Evolutionary conservation across 371 early-diverging fungal genomes (phyloP), one percentile per base, ranked within the genome.

Genomic region (Zychaea mexicana): DNA sequence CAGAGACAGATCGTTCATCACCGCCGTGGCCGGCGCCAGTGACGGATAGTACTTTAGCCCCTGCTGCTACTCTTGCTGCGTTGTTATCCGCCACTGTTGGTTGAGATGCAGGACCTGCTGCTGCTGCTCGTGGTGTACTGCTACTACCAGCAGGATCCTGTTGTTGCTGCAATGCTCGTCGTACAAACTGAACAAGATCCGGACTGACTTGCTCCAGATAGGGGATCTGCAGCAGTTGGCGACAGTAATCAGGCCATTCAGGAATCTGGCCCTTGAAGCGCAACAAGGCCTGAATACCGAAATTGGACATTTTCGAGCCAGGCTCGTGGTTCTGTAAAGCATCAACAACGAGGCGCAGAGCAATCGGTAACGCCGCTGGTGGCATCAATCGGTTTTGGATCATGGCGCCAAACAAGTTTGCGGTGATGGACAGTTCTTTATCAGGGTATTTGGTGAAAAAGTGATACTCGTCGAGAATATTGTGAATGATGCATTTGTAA

Each of bases 391-490:
- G 94, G 61, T 91, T 85, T 64, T 94, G 94, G 22, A 98, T 89
- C 62, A 98, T 69, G 3, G 87, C 78, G 5, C 98, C 98, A 74
- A 98, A 95, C 33, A 98, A 81, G 26, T 87, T 84, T 57, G 92
- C 91, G 0, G 98, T 96, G 27, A 96, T 87, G 2, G 88, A 76
- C n/a, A 98, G 82, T 71, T 96, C 93, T 67, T 91, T 91, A 45
- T 95, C 96, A 2, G 98, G 98, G 72, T 97, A 98, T 68, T 93
- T 90, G 8, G 91, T 82, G 62, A 98, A 96, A 69, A 94, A 97
- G 42, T 90, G 88, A 74, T 94, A 96, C 72, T 98, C 98, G 64
- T 98, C 98, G 70, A 98, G 90, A 13, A 95, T 78, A 57, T 90
- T 90, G 72, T 91, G 90, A 32, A 94, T 87, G 88, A 94, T 93